Conservation (phyloP, 805 yeast genomes). For the Citeromyces nyonsensis region DNA sequence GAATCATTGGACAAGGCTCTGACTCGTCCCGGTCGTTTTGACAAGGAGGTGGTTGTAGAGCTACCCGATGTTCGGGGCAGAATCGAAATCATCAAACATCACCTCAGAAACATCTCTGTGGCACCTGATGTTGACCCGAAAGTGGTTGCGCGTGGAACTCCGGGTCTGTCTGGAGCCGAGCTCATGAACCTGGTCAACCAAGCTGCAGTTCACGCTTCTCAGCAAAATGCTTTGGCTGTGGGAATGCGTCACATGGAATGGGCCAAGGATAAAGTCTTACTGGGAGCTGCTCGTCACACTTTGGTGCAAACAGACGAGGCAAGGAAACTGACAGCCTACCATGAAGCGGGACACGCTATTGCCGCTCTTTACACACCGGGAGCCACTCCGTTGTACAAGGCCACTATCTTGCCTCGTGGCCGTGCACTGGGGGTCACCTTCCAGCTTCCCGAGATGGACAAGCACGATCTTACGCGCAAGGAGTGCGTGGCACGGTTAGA, state of each 20-base stretch:
- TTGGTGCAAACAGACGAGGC: conserved; percentile 97
- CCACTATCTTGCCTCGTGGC: conserved; percentile 94
- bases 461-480: conserved; percentile 78
- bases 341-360: conserved; percentile 98
- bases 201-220: conserved; percentile 96
- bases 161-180: conserved; percentile 98
- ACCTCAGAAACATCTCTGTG: conserved; percentile 80
- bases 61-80: conserved; percentile 98
- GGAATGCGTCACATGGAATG: conserved; percentile 90
- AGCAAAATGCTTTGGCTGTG: conserved; percentile 78
- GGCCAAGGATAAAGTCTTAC: conserved; percentile 96
- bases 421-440: conserved; percentile 93
- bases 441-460: conserved; percentile 97
- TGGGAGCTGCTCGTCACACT: conserved; percentile 96
- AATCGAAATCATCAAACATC: conserved; percentile 79
- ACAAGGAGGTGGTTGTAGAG: conserved; percentile 87
- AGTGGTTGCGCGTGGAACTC: conserved; percentile 90
- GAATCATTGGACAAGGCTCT: conserved; percentile 93
- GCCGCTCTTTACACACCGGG: conserved; percentile 92
- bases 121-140: conserved; percentile 78
- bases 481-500: conserved; percentile 88
- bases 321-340: conserved; percentile 88
- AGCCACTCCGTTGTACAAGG: conserved; percentile 91
- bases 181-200: conserved; percentile 90
- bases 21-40: conserved; percentile 97